These are phyloP conservation scores for Camellia sinensis DNA, from an alignment of 148 eudicot species.

Conservation along the genomic window DNA sequence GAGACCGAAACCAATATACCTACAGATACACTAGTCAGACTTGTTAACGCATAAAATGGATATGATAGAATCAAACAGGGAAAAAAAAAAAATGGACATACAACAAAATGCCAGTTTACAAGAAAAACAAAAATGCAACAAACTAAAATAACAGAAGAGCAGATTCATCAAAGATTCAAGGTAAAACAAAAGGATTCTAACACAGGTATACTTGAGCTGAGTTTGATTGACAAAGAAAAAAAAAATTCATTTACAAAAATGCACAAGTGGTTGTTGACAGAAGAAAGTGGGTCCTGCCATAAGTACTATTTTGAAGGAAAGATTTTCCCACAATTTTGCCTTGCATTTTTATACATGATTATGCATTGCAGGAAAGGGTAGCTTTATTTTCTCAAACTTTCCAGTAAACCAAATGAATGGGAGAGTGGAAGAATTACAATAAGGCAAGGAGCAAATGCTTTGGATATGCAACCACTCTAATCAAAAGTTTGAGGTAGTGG, in stretches of 20 bases:
- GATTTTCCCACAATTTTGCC: neutral
- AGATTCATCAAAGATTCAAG: slow-evolving; percentile 8
- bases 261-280: neutral
- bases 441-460: slow-evolving; percentile 5
- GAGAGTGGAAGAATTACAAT: neutral
- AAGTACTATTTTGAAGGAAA: neutral
- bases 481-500: neutral
- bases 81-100: neutral
- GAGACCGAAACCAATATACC: slow-evolving; percentile 97
- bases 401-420: neutral
- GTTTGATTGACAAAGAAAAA: neutral
- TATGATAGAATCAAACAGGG: neutral
- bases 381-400: slow-evolving; percentile 3
- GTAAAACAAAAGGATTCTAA: neutral
- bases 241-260: neutral
- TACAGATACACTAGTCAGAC: slow-evolving; percentile 38
- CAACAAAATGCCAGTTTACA: neutral
- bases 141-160: neutral
- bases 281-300: neutral
- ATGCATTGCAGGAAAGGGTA: neutral
- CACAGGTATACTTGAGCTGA: neutral
- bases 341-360: neutral
- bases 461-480: neutral
- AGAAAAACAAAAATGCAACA: neutral
- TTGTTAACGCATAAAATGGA: slow-evolving; percentile 9